Base-by-base conservation (phyloP, 139 green algal species). In the Auxenochlorella pyrenoidosa region DNA sequence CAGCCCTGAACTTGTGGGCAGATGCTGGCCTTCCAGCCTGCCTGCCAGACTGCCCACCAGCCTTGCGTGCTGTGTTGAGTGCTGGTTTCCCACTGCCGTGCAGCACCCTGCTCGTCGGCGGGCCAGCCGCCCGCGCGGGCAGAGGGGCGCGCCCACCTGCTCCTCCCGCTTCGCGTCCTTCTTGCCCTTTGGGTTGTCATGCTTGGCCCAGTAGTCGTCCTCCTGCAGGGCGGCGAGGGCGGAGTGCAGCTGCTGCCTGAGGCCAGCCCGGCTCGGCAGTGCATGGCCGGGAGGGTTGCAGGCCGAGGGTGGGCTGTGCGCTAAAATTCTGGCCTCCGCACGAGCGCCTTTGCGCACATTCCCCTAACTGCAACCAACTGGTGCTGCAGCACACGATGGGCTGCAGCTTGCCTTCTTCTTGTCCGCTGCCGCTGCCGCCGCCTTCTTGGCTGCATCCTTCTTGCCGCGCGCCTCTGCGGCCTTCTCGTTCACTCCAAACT, bases 101-200 rank as follows among this genome's bases (percentile, higher is more conserved):
- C 47, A 6, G 10, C 47, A 10, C 47, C 47, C 8, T 6, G 8
- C 47, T 10, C 47, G 47, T 54, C n/a, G 47, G 47, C 47, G 47
- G 47, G 47, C 6, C 10, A 10, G 8, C 47, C 47, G 47, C 47
- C 10, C 10, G 47, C 47, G 47, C 47, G 10, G 47, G 47, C 47
- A 10, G 47, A 10, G 10, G 47, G 8, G 47, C 47, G 47, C 18
- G 30, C 75, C 41, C 47, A 81, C 83, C 75, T 95, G 91, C 22
- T 95, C 90, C 40, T 96, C 93, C 51, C 86, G 75, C 87, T 96
- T 96, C 58, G 84, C 84, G 77, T 95, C 86, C 8, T 85, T 83
- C 88, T 91, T 90, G 24, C 51, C 90, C 72, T 93, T 95, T 41
- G 83, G 86, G 84, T 93, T 95, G 24, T 84, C 75, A n/a, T 93